These are phyloP conservation scores for Areca catechu DNA, from an alignment of 176 grass and related monocot species.

Conservation along the genomic window DNA sequence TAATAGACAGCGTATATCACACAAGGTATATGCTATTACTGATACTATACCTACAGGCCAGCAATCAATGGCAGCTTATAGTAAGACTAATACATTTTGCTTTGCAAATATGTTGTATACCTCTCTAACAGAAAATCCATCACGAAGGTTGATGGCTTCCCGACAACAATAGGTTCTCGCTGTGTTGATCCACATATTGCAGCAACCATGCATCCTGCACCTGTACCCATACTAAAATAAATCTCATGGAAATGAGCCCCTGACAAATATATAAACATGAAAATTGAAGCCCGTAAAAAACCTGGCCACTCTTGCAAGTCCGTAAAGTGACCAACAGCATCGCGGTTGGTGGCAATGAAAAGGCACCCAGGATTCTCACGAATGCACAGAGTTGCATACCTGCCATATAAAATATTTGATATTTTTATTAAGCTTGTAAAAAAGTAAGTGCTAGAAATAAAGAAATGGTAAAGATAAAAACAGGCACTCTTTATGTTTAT, in stretches of 20 bases:
- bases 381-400: conserved; percentile 83
- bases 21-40: no score
- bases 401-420: conserved; percentile 15
- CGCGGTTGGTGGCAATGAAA: conserved; percentile 91
- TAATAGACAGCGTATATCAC: no score
- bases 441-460: no score
- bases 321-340: conserved; percentile 76
- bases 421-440: no score
- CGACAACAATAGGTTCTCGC: conserved; percentile 85
- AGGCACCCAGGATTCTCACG: conserved; percentile 91
- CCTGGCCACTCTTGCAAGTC: conserved; percentile 94
- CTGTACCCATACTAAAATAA: conserved; percentile 24
- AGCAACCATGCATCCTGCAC: conserved; percentile 93
- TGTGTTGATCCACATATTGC: conserved; percentile 74
- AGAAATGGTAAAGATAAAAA: no score
- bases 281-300: conserved; percentile 6
- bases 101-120: conserved; percentile 19
- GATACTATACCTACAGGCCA: no score
- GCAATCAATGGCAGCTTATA: no score
- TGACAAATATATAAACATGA: no score
- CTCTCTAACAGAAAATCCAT: conserved; percentile 89
- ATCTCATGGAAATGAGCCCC: conserved; percentile 15
- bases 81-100: no score
- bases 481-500: no score
- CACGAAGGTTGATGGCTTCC: conserved; percentile 87